phyloP scores from a whole-genome alignment of 768 basidiomycete species.

The Agaricus sinodeliciosus region DNA sequence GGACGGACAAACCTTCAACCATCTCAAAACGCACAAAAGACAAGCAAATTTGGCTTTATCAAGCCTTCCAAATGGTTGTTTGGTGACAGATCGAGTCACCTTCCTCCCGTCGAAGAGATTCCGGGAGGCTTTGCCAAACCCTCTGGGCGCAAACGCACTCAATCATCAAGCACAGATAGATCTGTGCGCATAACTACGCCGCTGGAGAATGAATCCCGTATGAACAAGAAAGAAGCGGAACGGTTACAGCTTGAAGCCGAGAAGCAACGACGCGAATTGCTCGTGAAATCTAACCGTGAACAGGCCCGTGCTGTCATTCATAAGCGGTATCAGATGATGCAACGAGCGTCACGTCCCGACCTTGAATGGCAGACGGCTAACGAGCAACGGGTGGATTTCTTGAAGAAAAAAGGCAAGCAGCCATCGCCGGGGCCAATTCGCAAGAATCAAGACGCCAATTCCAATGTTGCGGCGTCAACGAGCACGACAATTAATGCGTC shows the following conservation, averaged over 20 bases:
- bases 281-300: slow-evolving; percentile 71
- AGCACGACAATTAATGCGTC: slow-evolving; percentile 55
- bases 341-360: slow-evolving; percentile 46
- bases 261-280: slow-evolving; percentile 73
- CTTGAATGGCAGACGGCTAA: slow-evolving; percentile 57
- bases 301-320: slow-evolving; percentile 90
- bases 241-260: slow-evolving; percentile 76
- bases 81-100: slow-evolving; percentile 64
- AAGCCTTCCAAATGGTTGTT: slow-evolving; percentile 75
- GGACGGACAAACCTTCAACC: slow-evolving; percentile 31
- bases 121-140: slow-evolving; percentile 28
- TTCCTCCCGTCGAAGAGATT: slow-evolving; percentile 72
- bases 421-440: slow-evolving; percentile 61
- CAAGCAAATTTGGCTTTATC: slow-evolving; percentile 56
- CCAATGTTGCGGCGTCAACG: slow-evolving; percentile 17
- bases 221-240: slow-evolving; percentile 78
- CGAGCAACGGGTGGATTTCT: slow-evolving; percentile 35
- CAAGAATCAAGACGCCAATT: slow-evolving; percentile 33
- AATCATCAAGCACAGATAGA: slow-evolving; percentile 71
- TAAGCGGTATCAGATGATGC: slow-evolving; percentile 75
- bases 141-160: slow-evolving; percentile 71
- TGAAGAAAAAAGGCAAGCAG: slow-evolving; percentile 43
- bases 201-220: slow-evolving; percentile 34
- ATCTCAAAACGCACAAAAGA: slow-evolving; percentile 33
- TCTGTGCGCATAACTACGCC: slow-evolving; percentile 56